Conservation (phyloP, 164 flowering plant species). For the Nymphaea thermarum region DNA sequence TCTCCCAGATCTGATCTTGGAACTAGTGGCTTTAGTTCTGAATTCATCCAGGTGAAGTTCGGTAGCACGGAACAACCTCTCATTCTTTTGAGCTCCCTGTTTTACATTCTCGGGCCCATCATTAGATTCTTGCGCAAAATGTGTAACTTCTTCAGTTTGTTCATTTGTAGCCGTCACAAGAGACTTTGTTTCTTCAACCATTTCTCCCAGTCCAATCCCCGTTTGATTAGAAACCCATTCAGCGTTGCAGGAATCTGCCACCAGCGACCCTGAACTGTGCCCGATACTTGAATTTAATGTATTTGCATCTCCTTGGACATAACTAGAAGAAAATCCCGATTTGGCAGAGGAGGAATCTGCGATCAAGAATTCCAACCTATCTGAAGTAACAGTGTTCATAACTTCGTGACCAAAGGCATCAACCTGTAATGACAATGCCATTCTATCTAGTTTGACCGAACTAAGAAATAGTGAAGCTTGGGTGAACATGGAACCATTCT, state of each 20-base stretch:
- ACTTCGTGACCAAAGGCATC: background rate
- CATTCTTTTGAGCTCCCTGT: slow-evolving; percentile 21
- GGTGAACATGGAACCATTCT: background rate
- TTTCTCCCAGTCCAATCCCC: too few relatives aligned
- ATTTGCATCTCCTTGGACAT: too few relatives aligned
- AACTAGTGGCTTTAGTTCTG: slow-evolving; percentile 59
- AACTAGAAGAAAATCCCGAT: too few relatives aligned
- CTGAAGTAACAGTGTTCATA: background rate
- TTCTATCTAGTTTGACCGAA: background rate
- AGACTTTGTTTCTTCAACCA: background rate
- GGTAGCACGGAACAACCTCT: slow-evolving; percentile 35
- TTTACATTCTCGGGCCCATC: background rate
- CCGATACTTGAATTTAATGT: too few relatives aligned
- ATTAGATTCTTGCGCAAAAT: background rate
- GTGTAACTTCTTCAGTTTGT: background rate
- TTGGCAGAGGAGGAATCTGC: background rate
- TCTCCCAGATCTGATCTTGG: slow-evolving; percentile 32
- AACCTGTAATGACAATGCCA: background rate
- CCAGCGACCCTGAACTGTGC: background rate
- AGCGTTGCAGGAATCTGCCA: background rate
- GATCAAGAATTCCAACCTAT: background rate
- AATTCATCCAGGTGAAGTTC: slow-evolving; percentile 84
- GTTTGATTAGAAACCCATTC: background rate
- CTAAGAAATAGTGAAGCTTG: background rate
- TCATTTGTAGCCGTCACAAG: background rate